A percentile compares a stretch with the other conserved stretches of the same genome.
phyloP scores from a whole-genome alignment of 257 asterid species.

The Solanum bulbocastanum region DNA sequence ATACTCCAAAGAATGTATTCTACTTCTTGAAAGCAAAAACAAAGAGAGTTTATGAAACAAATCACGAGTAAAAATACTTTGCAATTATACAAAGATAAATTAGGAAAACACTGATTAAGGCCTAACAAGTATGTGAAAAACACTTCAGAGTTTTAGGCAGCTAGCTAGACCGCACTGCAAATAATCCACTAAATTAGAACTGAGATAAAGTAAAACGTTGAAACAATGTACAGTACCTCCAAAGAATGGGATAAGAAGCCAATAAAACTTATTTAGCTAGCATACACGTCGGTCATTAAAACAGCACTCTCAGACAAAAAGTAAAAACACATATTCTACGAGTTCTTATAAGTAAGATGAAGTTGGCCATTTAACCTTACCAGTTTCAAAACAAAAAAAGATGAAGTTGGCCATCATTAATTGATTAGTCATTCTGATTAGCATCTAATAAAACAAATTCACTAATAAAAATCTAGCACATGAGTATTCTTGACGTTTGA shows the following conservation, averaged over 20 bases:
- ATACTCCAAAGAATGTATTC: not conserved
- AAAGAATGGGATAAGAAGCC: not conserved
- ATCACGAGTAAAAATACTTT: not conserved
- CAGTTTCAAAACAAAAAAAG: not conserved
- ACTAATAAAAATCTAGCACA: not conserved
- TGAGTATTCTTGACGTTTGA: not conserved
- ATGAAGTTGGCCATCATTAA: not conserved
- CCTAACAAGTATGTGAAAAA: not conserved
- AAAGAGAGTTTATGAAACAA: not conserved
- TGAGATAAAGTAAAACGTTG: not conserved
- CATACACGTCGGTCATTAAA: not conserved
- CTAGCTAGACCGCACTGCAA: not conserved
- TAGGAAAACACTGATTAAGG: not conserved
- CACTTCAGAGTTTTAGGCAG: not conserved
- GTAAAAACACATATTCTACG: not conserved
- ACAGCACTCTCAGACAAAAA: not conserved
- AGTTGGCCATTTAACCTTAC: not conserved
- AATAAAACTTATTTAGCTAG: not conserved
- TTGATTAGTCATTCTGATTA: not conserved
- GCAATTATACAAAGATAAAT: not conserved
- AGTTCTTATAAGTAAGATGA: not conserved
- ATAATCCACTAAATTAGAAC: not conserved
- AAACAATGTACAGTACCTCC: not conserved
- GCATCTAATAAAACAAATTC: not conserved
- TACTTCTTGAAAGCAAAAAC: not conserved